A percentile compares a stretch with the other conserved stretches of the same genome.
Conservation (phyloP, 202 grass and related monocot species). For the Digitaria exilis region DNA sequence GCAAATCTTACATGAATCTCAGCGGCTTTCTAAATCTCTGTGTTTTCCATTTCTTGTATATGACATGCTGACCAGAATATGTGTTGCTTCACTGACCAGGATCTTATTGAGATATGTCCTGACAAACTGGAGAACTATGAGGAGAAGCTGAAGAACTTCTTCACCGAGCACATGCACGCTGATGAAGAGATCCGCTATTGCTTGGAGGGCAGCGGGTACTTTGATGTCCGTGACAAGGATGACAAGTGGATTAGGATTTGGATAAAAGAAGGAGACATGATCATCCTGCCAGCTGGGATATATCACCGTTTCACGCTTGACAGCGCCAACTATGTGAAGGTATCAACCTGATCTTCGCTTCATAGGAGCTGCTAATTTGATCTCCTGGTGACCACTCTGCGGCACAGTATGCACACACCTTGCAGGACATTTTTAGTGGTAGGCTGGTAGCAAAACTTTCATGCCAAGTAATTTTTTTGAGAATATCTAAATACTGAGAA, state of each 20-base stretch:
- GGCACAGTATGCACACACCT: neutral
- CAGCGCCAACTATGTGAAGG: constrained; percentile 74
- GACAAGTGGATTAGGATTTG: constrained; percentile 88
- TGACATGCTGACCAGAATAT: constrained; percentile 28
- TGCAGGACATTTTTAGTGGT: neutral
- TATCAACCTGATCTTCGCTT: constrained; percentile 15
- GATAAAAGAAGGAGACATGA: constrained; percentile 91
- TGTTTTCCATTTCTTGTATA: constrained; percentile 8
- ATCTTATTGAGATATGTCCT: constrained; percentile 78
- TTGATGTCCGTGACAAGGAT: constrained; percentile 83
- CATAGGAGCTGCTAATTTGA: neutral
- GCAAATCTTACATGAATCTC: neutral
- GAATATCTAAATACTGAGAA: neutral
- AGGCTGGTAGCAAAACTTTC: constrained; percentile 1
- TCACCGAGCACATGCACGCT: constrained; percentile 81
- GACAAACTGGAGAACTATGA: constrained; percentile 89
- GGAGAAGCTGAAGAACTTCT: constrained; percentile 89
- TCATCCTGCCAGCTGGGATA: constrained; percentile 82
- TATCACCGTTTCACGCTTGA: constrained; percentile 91
- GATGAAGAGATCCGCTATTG: constrained; percentile 98
- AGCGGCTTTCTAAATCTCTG: neutral
- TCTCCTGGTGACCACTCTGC: neutral
- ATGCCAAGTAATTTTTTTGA: neutral
- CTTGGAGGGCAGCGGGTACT: constrained; percentile 88
- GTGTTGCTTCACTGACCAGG: constrained; percentile 54